A percentile compares a stretch with the other conserved stretches of the same genome.
phyloP scores from a whole-genome alignment of 257 asterid genomes.

The Catharanthus roseus region DNA sequence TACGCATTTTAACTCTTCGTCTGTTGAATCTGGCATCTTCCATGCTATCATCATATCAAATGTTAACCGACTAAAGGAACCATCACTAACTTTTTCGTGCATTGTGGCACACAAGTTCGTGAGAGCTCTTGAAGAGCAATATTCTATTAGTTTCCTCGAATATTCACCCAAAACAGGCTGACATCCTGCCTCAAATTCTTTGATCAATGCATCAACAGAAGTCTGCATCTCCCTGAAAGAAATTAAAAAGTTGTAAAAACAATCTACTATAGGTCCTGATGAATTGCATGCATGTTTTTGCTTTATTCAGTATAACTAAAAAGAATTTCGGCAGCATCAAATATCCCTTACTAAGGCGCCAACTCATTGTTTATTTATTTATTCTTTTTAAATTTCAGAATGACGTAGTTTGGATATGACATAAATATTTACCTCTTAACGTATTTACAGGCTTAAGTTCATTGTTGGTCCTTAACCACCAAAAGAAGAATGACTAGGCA shows the following conservation, averaged over 20 bases:
- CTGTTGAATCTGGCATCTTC: conserved; percentile 54
- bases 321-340: background rate
- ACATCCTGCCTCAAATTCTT: conserved; percentile 59
- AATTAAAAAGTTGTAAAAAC: background rate
- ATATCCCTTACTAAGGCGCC: background rate
- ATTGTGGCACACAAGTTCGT: conserved; percentile 36
- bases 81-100: conserved; percentile 48
- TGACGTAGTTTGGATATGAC: background rate
- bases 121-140: conserved; percentile 61
- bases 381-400: too few relatives aligned
- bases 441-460: too few relatives aligned
- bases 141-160: conserved; percentile 58
- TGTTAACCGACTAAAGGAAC: conserved; percentile 68
- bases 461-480: too few relatives aligned
- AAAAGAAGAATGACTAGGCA: too few relatives aligned
- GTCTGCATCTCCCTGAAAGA: conserved; percentile 47
- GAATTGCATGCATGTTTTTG: background rate
- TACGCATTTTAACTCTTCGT: conserved; percentile 47
- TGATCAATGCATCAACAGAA: conserved; percentile 39
- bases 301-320: background rate
- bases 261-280: background rate
- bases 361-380: too few relatives aligned
- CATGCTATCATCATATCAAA: conserved; percentile 95
- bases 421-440: background rate
- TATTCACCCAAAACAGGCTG: conserved; percentile 41